Base-by-base conservation (phyloP, 495 filamentous ascomycete genomes). In the Aeminium ludgeri region DNA sequence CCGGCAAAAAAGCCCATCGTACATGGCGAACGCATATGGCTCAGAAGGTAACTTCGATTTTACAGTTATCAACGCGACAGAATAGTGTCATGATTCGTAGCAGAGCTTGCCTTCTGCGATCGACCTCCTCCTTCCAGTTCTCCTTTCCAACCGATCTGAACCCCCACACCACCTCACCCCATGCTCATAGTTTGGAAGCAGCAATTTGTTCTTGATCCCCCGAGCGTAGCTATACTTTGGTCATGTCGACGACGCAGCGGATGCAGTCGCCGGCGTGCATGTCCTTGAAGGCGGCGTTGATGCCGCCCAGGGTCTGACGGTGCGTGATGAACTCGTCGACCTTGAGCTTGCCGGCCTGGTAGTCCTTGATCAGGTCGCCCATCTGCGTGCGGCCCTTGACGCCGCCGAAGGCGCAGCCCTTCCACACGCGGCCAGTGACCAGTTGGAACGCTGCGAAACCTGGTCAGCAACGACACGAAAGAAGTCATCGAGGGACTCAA, bases 321-420 rank as follows among this genome's bases (percentile, higher is more conserved):
- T 97, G 91, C 20, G 89, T 97, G 64, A 97, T 96, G 69, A 96
- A 96, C 67, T 97, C 89, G 55, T 97, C 91, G 30, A 97, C 87
- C 81, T 94, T 96, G 55, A 97, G 73, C 54, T 80, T 72, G 47
- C 86, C 86, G 18, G 67, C 67, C 59, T 92, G 69, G 60, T 97
- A 97, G 60, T 96, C 91, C 39, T 77, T 68, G 5, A 97, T 86
- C 20, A 97, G 74, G 40, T 70, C 78, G 27, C 82, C 82, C 36
- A 97, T 73, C 64, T 97, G 89, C 20, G 80, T 74, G 52, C 89
- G 85, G 45, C 89, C 89, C 69, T 97, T 97, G 69, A 97, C 85
- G 45, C 89, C 89, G 49, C 89, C 89, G 54, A 97, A 97, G 19
- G 89, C 89, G 57, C 87, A 94, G 44, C 89, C 89, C 59, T 82